Conservation (phyloP, 148 eudicot genomes). For the Vaccinium vitisidaea region DNA sequence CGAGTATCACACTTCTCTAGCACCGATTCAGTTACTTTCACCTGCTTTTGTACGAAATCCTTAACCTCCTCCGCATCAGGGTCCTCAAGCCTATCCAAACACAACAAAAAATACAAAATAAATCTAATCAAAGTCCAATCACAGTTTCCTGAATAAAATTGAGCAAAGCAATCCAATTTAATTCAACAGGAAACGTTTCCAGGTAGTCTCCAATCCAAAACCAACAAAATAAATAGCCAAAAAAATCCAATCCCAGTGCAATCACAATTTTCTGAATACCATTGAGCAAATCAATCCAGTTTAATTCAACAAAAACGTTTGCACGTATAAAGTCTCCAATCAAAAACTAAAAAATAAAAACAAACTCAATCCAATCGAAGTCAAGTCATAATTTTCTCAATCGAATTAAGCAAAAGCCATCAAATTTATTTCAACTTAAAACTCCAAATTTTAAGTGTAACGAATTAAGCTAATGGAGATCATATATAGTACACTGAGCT, state of each 20-base stretch:
- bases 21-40: conserved; percentile 60
- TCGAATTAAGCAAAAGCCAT: not conserved
- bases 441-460: not conserved
- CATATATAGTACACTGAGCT: not conserved
- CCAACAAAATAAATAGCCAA: not conserved
- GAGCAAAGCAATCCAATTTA: not conserved
- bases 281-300: not conserved
- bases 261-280: not conserved
- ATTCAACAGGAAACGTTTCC: not conserved
- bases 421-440: not conserved
- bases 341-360: not conserved
- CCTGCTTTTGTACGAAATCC: conserved; percentile 71
- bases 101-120: not conserved
- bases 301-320: not conserved
- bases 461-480: not conserved
- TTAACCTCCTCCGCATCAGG: conserved; percentile 79
- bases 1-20: conserved; percentile 67
- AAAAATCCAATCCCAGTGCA: not conserved
- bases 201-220: not conserved
- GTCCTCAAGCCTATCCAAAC: conserved; percentile 68
- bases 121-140: not conserved
- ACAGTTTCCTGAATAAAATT: not conserved
- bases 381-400: not conserved
- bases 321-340: not conserved
- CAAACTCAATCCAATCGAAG: not conserved